phyloP scores from a whole-genome alignment of 352 stramenopile genomes.

The Globisporangium alternatum region DNA sequence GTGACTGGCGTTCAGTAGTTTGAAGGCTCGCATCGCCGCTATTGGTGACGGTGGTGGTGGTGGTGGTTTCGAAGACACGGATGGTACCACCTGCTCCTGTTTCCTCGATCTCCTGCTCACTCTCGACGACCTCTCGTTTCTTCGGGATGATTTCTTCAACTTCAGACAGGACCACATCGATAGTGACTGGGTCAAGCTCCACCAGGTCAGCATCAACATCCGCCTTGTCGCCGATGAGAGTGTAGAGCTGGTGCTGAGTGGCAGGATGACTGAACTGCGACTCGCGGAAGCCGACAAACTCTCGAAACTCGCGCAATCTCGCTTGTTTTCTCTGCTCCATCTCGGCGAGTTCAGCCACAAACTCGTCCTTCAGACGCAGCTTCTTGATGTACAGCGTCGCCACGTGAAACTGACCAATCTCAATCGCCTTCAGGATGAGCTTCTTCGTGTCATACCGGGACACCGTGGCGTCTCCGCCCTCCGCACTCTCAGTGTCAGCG shows the following conservation, averaged over 20 bases:
- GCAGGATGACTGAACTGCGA: slow-evolving; percentile 44
- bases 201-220: slow-evolving; percentile 42
- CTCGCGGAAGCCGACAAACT: slow-evolving; percentile 46
- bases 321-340: slow-evolving; percentile 58
- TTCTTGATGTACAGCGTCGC: slow-evolving; percentile 79
- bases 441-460: slow-evolving; percentile 42
- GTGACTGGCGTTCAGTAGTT: slow-evolving; percentile 27
- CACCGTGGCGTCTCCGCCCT: slow-evolving; percentile 23
- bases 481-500: slow-evolving; percentile 24
- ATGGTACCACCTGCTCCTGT: not conserved
- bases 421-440: slow-evolving; percentile 58
- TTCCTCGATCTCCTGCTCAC: slow-evolving; percentile 12
- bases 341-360: slow-evolving; percentile 46
- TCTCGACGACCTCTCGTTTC: slow-evolving; percentile 9
- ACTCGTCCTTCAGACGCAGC: slow-evolving; percentile 61
- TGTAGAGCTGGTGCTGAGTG: slow-evolving; percentile 34
- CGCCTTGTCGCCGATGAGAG: slow-evolving; percentile 37
- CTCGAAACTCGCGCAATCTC: slow-evolving; percentile 55
- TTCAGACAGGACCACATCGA: slow-evolving; percentile 57
- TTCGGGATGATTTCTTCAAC: slow-evolving; percentile 54
- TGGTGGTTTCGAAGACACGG: slow-evolving; percentile 10
- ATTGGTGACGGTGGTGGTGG: slow-evolving; percentile 10
- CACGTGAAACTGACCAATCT: slow-evolving; percentile 71
- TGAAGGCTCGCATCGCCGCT: slow-evolving; percentile 12
- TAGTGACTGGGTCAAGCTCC: slow-evolving; percentile 39